Evolutionary conservation across 129 eudicot species (phyloP).

Genomic region (Erigeron canadensis): DNA sequence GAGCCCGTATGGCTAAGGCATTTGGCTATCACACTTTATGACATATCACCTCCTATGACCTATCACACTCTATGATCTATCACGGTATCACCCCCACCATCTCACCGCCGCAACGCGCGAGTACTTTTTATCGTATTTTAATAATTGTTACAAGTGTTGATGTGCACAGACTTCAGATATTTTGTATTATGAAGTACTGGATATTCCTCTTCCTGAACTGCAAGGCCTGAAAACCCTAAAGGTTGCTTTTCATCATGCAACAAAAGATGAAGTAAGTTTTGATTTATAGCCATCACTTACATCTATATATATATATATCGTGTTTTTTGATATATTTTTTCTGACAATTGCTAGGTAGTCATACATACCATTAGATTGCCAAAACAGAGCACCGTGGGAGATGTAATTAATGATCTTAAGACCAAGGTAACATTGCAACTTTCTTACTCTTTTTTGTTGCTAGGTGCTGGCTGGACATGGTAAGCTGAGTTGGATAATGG

Average conservation of each 20-base stretch:
- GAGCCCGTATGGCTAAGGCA: no score
- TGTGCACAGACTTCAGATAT: conserved; percentile 66
- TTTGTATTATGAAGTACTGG: conserved; percentile 83
- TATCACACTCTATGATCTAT: no score
- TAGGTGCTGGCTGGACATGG: not conserved
- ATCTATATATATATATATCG: not conserved
- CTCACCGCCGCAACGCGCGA: no score
- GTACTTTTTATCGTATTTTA: no score
- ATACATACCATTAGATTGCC: conserved; percentile 79
- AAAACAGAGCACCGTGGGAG: conserved; percentile 84
- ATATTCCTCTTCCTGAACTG: conserved; percentile 86
- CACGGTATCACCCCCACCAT: no score
- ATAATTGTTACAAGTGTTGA: conserved; percentile 8
- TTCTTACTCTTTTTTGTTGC: conserved; percentile 1
- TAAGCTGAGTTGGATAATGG: no score
- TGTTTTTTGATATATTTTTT: conserved; percentile 12
- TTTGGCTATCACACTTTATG: no score
- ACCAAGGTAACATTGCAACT: conserved; percentile 47
- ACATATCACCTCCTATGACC: no score
- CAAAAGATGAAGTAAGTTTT: conserved; percentile 74
- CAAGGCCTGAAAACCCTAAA: conserved; percentile 83
- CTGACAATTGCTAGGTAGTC: conserved; percentile 45
- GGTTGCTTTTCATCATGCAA: conserved; percentile 82
- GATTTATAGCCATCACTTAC: not conserved
- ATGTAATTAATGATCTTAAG: conserved; percentile 75